phyloP scores from a whole-genome alignment of 2,329 filamentous ascomycete species.

The Penicillium sp. region DNA sequence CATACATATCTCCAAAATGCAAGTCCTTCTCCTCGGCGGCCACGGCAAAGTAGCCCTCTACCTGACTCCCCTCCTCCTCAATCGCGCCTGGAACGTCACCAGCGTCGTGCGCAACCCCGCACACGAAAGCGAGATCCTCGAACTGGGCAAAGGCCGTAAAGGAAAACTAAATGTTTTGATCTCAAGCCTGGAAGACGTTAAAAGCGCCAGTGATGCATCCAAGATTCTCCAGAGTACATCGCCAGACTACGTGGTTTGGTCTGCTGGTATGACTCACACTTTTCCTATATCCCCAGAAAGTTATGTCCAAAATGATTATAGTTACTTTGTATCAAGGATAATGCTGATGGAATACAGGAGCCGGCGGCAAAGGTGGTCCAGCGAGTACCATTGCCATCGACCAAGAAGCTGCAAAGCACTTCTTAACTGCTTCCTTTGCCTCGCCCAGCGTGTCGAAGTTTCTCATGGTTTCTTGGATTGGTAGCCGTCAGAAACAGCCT shows the following conservation, averaged over 20 bases:
- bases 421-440: slow-evolving; percentile 46
- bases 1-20: slow-evolving; percentile 25
- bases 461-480: slow-evolving; percentile 51
- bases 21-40: slow-evolving; percentile 70
- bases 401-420: slow-evolving; percentile 50
- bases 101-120: slow-evolving; percentile 69
- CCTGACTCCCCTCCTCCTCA: slow-evolving; percentile 69
- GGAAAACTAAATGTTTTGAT: slow-evolving; percentile 65
- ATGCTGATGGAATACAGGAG: no score
- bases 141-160: slow-evolving; percentile 51
- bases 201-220: slow-evolving; percentile 56
- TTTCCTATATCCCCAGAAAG: slow-evolving; percentile 10
- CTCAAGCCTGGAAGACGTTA: slow-evolving; percentile 65
- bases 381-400: slow-evolving; percentile 49
- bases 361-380: slow-evolving; percentile 51
- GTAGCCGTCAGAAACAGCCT: slow-evolving; percentile 45
- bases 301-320: no score
- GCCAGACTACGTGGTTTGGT: slow-evolving; percentile 46
- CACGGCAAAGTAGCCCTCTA: slow-evolving; percentile 73
- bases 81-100: slow-evolving; percentile 69
- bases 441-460: slow-evolving; percentile 48
- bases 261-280: slow-evolving; percentile 36
- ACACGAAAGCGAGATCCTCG: slow-evolving; percentile 59
- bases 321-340: no score
- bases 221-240: slow-evolving; percentile 49